Percentiles rank a stretch among this genome's conserved stretches.
Conservation (phyloP, 225 moss, liverwort and hornwort genomes). For the Pseudisothecium myosuroides region DNA sequence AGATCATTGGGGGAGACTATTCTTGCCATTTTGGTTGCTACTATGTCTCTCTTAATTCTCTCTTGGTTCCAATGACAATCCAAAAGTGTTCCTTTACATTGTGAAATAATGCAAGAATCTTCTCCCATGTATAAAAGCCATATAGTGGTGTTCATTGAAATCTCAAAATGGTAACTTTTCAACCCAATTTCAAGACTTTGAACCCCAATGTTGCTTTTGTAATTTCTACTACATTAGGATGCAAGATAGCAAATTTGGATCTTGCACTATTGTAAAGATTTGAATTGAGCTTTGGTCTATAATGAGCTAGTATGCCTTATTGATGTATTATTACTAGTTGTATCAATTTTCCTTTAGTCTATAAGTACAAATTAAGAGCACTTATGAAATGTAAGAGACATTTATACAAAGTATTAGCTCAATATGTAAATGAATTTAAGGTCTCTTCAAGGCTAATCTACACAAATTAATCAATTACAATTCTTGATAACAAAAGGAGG, state of each 20-base stretch:
- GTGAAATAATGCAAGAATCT: neutral
- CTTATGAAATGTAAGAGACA: neutral
- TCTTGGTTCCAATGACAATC: neutral
- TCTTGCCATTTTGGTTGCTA: neutral
- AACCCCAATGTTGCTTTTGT: neutral
- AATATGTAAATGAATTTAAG: neutral
- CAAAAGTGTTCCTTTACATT: neutral
- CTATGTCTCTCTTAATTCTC: neutral
- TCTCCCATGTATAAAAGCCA: accelerated
- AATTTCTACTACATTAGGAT: neutral
- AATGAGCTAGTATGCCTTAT: accelerated
- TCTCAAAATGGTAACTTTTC: neutral
- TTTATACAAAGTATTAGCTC: neutral
- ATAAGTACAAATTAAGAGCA: neutral
- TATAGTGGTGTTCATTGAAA: neutral
- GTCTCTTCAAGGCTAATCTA: neutral
- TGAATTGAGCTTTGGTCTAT: neutral
- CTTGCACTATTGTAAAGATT: accelerated
- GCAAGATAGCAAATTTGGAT: neutral
- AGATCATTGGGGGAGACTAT: neutral
- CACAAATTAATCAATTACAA: neutral
- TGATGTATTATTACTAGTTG: accelerated
- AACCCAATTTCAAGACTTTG: neutral
- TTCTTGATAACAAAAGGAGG: neutral
- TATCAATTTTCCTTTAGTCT: neutral